A percentile compares a stretch with the other conserved stretches of the same genome.
phyloP scores from a whole-genome alignment of 345 rosid species.

The Boechera stricta region DNA sequence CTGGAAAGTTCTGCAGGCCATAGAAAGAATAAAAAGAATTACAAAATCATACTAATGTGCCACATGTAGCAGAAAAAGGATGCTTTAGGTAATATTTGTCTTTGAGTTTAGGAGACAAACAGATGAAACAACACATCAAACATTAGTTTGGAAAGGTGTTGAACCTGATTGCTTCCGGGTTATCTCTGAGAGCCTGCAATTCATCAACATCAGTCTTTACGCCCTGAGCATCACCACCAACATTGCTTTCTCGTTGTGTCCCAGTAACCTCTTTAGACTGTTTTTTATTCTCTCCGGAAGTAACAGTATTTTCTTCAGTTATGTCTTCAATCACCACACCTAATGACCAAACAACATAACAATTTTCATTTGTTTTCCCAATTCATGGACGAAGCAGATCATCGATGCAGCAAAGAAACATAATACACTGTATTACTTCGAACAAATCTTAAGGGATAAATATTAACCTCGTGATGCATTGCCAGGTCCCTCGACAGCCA shows the following conservation, averaged over 20 bases:
- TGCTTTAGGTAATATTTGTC: neutral
- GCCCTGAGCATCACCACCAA: conserved; percentile 30
- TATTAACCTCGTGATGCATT: conserved; percentile 56
- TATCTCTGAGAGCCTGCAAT: conserved; percentile 67
- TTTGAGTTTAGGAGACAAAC: conserved; percentile 13
- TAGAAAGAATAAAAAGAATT: neutral
- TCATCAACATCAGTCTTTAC: conserved; percentile 54
- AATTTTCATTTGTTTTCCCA: conserved; percentile 11
- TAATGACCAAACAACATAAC: conserved; percentile 35
- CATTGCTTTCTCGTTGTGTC: conserved; percentile 45
- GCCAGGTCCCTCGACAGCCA: conserved; percentile 61
- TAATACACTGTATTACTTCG: conserved; percentile 3
- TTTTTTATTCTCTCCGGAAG: conserved; percentile 50
- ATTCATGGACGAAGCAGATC: conserved; percentile 8
- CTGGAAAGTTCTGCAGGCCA: conserved; percentile 69
- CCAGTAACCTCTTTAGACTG: conserved; percentile 40
- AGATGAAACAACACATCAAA: conserved; percentile 31
- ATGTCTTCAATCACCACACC: conserved; percentile 80
- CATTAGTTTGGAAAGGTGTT: conserved; percentile 31
- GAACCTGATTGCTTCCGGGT: conserved; percentile 86
- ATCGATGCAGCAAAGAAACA: conserved; percentile 16
- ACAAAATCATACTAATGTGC: neutral
- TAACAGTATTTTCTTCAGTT: conserved; percentile 58
- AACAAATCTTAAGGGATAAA: conserved; percentile 21
- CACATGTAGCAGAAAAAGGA: conserved; percentile 23